These are phyloP conservation scores for Suillus ampliporus DNA, from an alignment of 768 basidiomycete species.

Conservation along the genomic window DNA sequence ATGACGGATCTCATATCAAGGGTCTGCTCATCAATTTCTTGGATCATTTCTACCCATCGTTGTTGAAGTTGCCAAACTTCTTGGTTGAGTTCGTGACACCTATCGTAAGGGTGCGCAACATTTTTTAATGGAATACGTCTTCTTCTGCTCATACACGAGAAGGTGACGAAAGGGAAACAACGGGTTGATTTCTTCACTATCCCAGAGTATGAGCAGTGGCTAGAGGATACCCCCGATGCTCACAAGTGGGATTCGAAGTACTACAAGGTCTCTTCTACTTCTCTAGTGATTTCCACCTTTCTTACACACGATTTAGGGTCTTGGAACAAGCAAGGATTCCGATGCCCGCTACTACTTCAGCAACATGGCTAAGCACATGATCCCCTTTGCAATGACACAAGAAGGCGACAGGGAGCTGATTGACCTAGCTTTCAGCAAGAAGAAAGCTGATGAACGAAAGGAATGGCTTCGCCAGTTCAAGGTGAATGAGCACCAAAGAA, in stretches of 20 bases:
- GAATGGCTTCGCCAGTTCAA: constrained; percentile 96
- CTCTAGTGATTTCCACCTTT: constrained; percentile 1
- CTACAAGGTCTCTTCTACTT: constrained; percentile 79
- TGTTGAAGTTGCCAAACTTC: constrained; percentile 89
- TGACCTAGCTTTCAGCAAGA: constrained; percentile 99
- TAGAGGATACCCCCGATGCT: constrained; percentile 73
- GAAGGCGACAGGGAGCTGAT: constrained; percentile 88
- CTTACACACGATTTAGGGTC: constrained; percentile 63
- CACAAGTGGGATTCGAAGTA: constrained; percentile 93
- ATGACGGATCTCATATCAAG: constrained; percentile 99
- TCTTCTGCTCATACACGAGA: not conserved
- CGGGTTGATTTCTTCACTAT: constrained; percentile 93
- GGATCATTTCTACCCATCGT: constrained; percentile 95
- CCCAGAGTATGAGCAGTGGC: constrained; percentile 95
- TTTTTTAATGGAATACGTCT: not conserved
- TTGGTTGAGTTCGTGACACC: constrained; percentile 98
- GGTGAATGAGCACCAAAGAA: constrained; percentile 46
- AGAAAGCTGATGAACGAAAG: constrained; percentile 97
- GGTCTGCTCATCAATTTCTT: constrained; percentile 98
- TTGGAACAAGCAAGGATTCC: constrained; percentile 89
- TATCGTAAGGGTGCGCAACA: constrained; percentile 80
- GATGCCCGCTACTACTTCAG: constrained; percentile 95
- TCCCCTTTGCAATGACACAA: constrained; percentile 84
- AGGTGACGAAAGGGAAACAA: constrained; percentile 83
- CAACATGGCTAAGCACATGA: constrained; percentile 92